phyloP scores from a whole-genome alignment of 371 early-diverging fungal genomes.

The Gilbertella persicaria region DNA sequence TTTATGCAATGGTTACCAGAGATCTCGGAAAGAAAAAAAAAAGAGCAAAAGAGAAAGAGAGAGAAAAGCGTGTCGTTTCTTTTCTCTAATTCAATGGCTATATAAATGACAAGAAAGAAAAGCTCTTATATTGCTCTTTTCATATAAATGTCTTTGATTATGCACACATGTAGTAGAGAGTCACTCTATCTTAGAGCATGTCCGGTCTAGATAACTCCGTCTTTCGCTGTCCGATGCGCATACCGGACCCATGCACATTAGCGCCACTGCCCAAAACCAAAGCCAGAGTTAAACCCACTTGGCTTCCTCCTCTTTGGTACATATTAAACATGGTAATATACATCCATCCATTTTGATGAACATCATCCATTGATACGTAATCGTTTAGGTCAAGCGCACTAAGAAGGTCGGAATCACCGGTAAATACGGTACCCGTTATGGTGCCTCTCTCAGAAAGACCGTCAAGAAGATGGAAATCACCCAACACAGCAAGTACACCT shows the following conservation, averaged over 20 bases:
- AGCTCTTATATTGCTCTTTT: too few relatives aligned
- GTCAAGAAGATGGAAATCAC: slow-evolving; percentile 99
- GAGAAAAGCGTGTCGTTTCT: not conserved
- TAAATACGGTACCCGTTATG: slow-evolving; percentile 99
- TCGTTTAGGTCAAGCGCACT: slow-evolving; percentile 91
- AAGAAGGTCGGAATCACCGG: slow-evolving; percentile 99
- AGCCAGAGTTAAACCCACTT: slow-evolving; percentile 1
- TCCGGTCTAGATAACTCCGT: too few relatives aligned
- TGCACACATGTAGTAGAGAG: too few relatives aligned
- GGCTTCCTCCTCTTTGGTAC: slow-evolving; percentile 24
- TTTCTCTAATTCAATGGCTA: too few relatives aligned
- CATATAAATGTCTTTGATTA: too few relatives aligned
- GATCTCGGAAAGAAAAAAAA: not conserved
- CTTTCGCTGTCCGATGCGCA: not conserved
- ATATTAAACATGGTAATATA: slow-evolving; percentile 21
- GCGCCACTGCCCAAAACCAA: too few relatives aligned
- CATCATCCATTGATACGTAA: slow-evolving; percentile 8
- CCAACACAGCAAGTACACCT: slow-evolving; percentile 99
- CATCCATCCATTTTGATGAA: slow-evolving; percentile 21
- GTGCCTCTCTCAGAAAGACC: slow-evolving; percentile 99
- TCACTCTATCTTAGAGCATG: too few relatives aligned
- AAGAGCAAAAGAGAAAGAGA: not conserved
- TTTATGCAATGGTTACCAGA: not conserved
- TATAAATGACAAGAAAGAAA: too few relatives aligned
- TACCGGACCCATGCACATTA: too few relatives aligned